Evolutionary conservation across 2,329 filamentous ascomycete genomes (phyloP), one percentile per base, ranked within the genome.

Genomic region (Pseudogymnoascus sp.): DNA sequence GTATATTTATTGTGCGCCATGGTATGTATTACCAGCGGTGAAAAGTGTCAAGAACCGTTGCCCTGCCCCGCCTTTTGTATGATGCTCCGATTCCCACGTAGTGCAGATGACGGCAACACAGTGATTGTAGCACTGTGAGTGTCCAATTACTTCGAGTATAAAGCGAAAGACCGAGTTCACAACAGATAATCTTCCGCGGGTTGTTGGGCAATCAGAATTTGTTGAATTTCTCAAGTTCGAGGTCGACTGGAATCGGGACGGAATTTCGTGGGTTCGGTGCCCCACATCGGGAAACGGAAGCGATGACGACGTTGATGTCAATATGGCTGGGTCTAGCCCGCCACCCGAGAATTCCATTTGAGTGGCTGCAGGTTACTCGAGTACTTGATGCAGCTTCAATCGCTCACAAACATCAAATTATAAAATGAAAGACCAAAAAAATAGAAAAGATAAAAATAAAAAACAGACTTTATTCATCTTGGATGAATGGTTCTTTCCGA

Each of bases 1-100:
- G 90, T 81, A 74, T 94, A 96, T 14, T 54, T 54, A 67, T 89
- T 87, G 63, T 88, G 82, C 16, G 85, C 79, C 86, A 85, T 85
- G 59, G 39, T 60, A n/a, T 47, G 38, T 60, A 54, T 57, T 35
- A 16, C 37, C 57, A 58, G 33, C 47, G n/a, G 28, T 33, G 28
- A 54, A 54, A 54, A 54, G 33, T 54, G n/a, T 54, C 47, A 35
- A 54, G 47, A 54, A 33, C 30, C 28, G n/a, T n/a, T 54, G 11
- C 9, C n/a, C 47, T 54, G 47, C 16, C 47, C 47, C 28, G 47
- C 16, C 28, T 54, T 54, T 35, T 54, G 47, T 54, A 35, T 54
- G 22, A 14, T 47, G 9, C 28, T 18, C 28, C 11, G 5, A 9
- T 20, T 33, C 25, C 28, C n/a, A 54, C n/a, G 47, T 33, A 33